Conservation (phyloP, 768 basidiomycete genomes). For the Calocybe indica region DNA sequence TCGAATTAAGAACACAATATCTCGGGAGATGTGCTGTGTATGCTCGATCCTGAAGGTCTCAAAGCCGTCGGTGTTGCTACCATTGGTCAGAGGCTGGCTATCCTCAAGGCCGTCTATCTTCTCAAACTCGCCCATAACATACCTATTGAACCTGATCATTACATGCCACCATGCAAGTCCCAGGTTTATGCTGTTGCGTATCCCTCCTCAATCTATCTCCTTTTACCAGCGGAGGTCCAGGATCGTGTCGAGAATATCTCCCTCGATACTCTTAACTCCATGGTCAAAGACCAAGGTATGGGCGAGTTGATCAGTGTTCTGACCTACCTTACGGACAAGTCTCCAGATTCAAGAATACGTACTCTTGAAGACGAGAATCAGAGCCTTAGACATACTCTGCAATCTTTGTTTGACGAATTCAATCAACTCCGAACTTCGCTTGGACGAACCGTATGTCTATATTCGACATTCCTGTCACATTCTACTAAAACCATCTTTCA, state of each 20-base stretch:
- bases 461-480: background rate
- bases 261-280: constrained; percentile 58
- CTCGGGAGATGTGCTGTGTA: constrained; percentile 82
- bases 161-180: constrained; percentile 81
- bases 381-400: constrained; percentile 56
- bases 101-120: constrained; percentile 89
- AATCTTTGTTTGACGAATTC: constrained; percentile 64
- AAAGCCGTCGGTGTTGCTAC: constrained; percentile 85
- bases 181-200: background rate
- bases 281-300: constrained; percentile 74
- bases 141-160: constrained; percentile 77
- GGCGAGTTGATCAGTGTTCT: constrained; percentile 4
- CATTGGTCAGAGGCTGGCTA: constrained; percentile 86
- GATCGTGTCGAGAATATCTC: constrained; percentile 50
- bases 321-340: constrained; percentile 31
- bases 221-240: constrained; percentile 46
- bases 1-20: constrained; percentile 74
- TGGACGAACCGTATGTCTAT: constrained; percentile 31
- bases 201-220: constrained; percentile 5
- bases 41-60: constrained; percentile 78
- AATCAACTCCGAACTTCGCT: constrained; percentile 31
- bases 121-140: constrained; percentile 82
- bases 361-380: constrained; percentile 74
- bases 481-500: constrained; percentile 17
- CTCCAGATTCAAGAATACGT: constrained; percentile 46